phyloP scores from a whole-genome alignment of 495 filamentous ascomycete species.

The Glonium stellatum region DNA sequence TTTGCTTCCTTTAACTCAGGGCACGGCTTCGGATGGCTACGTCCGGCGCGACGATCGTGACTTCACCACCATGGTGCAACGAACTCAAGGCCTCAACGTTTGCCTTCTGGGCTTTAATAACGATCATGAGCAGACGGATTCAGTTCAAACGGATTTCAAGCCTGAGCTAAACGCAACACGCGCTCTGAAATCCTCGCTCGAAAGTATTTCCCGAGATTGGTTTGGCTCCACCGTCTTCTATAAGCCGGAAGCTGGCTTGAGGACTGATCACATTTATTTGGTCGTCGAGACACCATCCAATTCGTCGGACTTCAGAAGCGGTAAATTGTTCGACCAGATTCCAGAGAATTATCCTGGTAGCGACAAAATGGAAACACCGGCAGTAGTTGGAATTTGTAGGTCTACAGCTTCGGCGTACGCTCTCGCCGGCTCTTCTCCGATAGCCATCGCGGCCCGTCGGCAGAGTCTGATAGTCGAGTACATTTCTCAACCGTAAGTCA shows the following conservation, averaged over 20 bases:
- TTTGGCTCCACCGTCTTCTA: background rate
- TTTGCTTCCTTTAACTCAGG: conserved; percentile 10
- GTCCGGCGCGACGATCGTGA: background rate
- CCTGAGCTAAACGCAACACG: background rate
- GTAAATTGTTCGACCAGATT: background rate
- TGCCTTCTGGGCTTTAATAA: background rate
- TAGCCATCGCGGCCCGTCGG: background rate
- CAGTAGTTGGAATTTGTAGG: background rate
- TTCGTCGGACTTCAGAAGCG: background rate
- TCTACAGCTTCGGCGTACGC: background rate
- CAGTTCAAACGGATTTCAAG: too few species aligned
- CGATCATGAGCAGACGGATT: background rate
- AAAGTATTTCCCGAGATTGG: background rate
- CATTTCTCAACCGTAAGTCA: conserved; percentile 3
- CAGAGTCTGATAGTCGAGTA: background rate
- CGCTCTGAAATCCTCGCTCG: background rate
- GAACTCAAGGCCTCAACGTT: background rate
- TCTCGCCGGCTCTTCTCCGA: background rate
- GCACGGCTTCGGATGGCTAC: background rate
- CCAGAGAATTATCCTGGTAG: background rate
- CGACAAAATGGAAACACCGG: background rate
- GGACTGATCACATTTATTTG: background rate
- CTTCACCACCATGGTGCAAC: background rate
- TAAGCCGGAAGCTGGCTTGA: background rate
- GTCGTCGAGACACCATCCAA: conserved; percentile 1